Base-by-base conservation (phyloP, 345 rosid genomes). In the Punica granatum region DNA sequence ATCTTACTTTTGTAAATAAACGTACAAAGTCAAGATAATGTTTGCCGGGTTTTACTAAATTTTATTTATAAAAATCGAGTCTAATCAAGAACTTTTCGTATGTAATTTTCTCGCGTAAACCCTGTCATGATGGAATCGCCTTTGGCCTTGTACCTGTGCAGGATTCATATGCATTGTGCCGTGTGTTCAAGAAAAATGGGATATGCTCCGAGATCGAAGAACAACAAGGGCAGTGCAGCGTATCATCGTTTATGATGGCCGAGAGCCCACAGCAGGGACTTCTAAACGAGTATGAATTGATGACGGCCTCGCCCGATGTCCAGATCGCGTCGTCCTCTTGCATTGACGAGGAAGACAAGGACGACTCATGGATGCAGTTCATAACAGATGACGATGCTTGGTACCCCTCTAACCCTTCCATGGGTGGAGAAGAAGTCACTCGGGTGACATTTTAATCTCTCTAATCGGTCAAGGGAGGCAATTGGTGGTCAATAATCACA, bases 361-460 rank as follows among this genome's bases (percentile, higher is more conserved):
- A 94, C 46, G 96, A 91, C 43, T 94, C 97, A 6, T 94, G 99
- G 99, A 94, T 94, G 99, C 95, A 91, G 42, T 94, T 94, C 79
- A 94, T 94, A 79, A 89, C 96, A 1, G 97, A 93, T 59, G 98
- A 90, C 42, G 86, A 66, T 51, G 69, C 30, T 3, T 90, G 96
- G 97, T 82, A 84, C 18, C 86, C 91, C 15, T 81, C 93, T 14
- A 81, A 68, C 66, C 58, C 63, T 36, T 56, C 75, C 59, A 44
- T 59, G 73, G 78, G 33, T 2, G 64, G 60, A 16, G 54, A 73
- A 11, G 66, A 67, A 33, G 62, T 58, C n/a, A 31, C 74, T 32
- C 71, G 69, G 19, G 39, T 71, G 54, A 31, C 71, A 21, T 41
- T 36, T 34, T 23, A 58, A 21, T 28, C 54, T 28, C 51, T 6